Conservation (phyloP, 2,329 filamentous ascomycete species). For the Calonectria honghensis region DNA sequence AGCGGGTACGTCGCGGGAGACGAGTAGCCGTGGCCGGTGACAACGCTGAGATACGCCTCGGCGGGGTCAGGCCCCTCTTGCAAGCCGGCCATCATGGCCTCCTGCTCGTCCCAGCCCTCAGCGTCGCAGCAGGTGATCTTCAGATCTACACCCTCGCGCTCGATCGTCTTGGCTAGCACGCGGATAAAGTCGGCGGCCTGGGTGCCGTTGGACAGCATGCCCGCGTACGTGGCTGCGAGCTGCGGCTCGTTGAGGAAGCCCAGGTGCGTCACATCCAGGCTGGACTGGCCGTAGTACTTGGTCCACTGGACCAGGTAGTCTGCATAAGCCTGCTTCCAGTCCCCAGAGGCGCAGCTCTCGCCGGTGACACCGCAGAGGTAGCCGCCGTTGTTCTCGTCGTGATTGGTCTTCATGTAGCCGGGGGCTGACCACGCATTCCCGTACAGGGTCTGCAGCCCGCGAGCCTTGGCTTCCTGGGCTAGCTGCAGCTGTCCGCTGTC, state of each 20-base stretch:
- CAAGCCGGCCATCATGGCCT: constrained; percentile 18
- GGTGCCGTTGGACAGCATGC: constrained; percentile 58
- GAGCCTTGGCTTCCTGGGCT: constrained; percentile 12
- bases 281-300: constrained; percentile 65
- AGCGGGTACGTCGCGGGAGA: constrained; percentile 2
- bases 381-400: constrained; percentile 24
- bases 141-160: constrained; percentile 46
- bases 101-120: constrained; percentile 59
- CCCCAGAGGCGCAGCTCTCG: constrained; percentile 62
- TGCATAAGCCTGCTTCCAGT: constrained; percentile 70
- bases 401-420: constrained; percentile 26
- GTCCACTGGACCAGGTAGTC: constrained; percentile 69
- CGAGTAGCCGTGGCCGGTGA: constrained; percentile 6
- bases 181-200: constrained; percentile 70
- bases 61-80: background rate
- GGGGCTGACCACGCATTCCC: constrained; percentile 28
- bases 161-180: constrained; percentile 63
- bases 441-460: background rate
- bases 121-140: constrained; percentile 62
- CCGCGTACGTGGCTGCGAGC: constrained; percentile 59
- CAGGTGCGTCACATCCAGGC: constrained; percentile 66
- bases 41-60: constrained; percentile 10
- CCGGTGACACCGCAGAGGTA: constrained; percentile 64
- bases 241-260: constrained; percentile 67
- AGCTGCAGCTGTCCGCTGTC: background rate